Evolutionary conservation across 2,329 filamentous ascomycete genomes (phyloP).

Genomic region (Colletotrichum tamarilloi): DNA sequence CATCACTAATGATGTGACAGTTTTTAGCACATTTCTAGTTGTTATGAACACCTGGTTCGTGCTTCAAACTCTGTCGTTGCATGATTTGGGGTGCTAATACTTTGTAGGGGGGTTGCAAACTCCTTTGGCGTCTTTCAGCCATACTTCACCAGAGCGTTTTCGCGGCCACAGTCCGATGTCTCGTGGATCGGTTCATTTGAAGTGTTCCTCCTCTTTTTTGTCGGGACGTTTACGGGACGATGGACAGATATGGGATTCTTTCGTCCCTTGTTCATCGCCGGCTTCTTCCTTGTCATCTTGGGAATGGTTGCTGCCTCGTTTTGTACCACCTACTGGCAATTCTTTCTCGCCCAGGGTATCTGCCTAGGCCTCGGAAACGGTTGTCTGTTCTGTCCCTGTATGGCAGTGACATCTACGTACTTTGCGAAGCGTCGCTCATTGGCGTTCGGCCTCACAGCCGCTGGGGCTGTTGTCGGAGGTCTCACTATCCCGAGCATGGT

Average conservation of each 20-base stretch:
- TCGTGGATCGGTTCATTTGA: slow-evolving; percentile 67
- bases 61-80: not conserved
- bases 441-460: slow-evolving; percentile 70
- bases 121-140: slow-evolving; percentile 66
- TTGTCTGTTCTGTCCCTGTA: slow-evolving; percentile 71
- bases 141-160: slow-evolving; percentile 58
- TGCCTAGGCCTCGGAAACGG: slow-evolving; percentile 69
- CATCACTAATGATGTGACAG: slow-evolving; percentile 37
- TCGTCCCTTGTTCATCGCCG: slow-evolving; percentile 52
- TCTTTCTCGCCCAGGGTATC: slow-evolving; percentile 65
- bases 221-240: slow-evolving; percentile 64
- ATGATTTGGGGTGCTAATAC: not conserved
- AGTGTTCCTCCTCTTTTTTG: slow-evolving; percentile 65
- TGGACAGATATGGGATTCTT: slow-evolving; percentile 66
- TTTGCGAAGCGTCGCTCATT: slow-evolving; percentile 67
- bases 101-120: slow-evolving; percentile 61
- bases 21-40: slow-evolving; percentile 54
- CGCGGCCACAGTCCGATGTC: slow-evolving; percentile 56
- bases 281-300: slow-evolving; percentile 53
- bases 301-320: slow-evolving; percentile 60
- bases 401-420: slow-evolving; percentile 75
- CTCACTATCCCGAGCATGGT: slow-evolving; percentile 66
- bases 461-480: slow-evolving; percentile 70
- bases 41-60: slow-evolving; percentile 61
- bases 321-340: slow-evolving; percentile 63